These are phyloP conservation scores for Mycena olivaceomarginata DNA, from an alignment of 768 basidiomycete genomes.

Conservation along the genomic window DNA sequence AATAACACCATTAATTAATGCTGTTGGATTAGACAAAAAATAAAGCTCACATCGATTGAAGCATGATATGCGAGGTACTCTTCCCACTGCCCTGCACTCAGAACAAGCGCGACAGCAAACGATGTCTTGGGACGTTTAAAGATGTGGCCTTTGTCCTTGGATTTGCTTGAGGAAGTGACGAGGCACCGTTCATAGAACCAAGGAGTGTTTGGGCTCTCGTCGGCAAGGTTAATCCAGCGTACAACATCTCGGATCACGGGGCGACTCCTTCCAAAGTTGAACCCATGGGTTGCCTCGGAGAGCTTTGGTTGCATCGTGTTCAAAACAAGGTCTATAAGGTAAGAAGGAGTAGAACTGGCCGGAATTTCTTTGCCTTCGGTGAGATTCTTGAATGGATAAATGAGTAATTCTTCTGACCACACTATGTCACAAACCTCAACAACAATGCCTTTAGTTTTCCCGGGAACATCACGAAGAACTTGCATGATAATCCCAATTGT, in stretches of 20 bases:
- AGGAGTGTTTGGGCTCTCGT: background rate
- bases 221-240: conserved; percentile 12
- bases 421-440: background rate
- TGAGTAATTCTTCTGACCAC: background rate
- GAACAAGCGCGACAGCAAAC: too few relatives aligned
- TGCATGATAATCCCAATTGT: conserved; percentile 6
- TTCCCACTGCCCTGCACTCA: too few relatives aligned
- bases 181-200: background rate
- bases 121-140: too few relatives aligned
- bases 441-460: conserved; percentile 1
- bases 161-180: too few relatives aligned
- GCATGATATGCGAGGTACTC: too few relatives aligned
- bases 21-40: too few relatives aligned
- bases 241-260: background rate
- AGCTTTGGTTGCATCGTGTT: background rate
- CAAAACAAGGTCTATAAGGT: background rate
- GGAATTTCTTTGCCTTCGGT: conserved; percentile 21
- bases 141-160: too few relatives aligned
- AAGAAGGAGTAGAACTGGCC: background rate
- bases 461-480: conserved; percentile 1
- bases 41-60: too few relatives aligned
- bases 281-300: too few relatives aligned
- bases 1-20: too few relatives aligned
- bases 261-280: too few relatives aligned
- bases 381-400: conserved; percentile 8